Evolutionary conservation across 2,329 filamentous ascomycete genomes (phyloP), one percentile per base, ranked within the genome.

Genomic region (Periconia macrospinosa): DNA sequence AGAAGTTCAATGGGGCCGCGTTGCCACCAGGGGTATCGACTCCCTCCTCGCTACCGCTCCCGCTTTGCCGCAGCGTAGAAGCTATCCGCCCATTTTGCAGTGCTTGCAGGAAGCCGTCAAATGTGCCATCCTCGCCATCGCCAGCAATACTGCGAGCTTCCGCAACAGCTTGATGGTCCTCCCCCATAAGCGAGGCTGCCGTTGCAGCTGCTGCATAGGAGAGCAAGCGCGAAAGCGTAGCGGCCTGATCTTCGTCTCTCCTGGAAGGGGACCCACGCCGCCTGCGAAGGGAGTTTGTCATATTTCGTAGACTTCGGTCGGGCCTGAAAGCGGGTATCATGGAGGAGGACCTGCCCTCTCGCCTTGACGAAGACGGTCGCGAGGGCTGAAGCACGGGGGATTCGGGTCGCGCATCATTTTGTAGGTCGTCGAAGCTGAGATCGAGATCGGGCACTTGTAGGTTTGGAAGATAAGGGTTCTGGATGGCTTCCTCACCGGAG

Each of bases 141-240:
- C 78, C 79, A 3, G 80, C 80, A 45, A 83, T 67, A 52, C 79
- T 78, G 53, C 83, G 78, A 14, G 83, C 79, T 60, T 84, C 81
- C 23, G 82, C 78, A 45, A 84, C 74, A 2, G 80, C 78, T 52
- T 81, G 79, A 44, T 81, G 79, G 58, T 83, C 77, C 37, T 81
- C 80, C n/a, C 85, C 85, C 58, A 86, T 86, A 37, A 87, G 76
- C 51, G 86, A 85, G 44, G 84, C 83, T 49, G 85, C 85, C 37
- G 86, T 87, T 13, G 84, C 83, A 40, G 84, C 82, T 14, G 85
- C 85, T 30, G 85, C 85, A 19, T 86, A 79, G 45, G 85, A 86
- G 17, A 88, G 75, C 30, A 87, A 77, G 41, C 84, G 78, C 42
- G 85, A 86, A 30, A 87, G 73, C 65, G 80, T 75, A n/a, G 83